A percentile compares a stretch with the other conserved stretches of the same genome.
Conservation (phyloP, 1,284 basidiomycete genomes). For the Ustilago sp. region DNA sequence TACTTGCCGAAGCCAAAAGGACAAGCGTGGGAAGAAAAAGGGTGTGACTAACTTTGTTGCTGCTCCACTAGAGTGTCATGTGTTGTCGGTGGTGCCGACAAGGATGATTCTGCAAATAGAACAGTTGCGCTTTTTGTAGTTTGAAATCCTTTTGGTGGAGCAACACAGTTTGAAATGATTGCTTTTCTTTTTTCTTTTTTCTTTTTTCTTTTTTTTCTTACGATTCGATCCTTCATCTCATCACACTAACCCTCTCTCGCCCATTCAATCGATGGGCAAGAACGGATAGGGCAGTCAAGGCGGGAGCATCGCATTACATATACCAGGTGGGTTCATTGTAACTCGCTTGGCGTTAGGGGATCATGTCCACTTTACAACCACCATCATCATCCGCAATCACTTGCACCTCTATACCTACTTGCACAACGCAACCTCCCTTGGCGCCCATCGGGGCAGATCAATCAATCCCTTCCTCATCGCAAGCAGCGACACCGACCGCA, state of each 20-base stretch:
- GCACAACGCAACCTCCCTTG: conserved; percentile 6
- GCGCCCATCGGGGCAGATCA: conserved; percentile 15
- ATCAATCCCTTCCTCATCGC: neutral
- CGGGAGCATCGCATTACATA: conserved; percentile 1
- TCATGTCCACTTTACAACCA: conserved; percentile 35
- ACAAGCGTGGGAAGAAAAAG: too few relatives aligned
- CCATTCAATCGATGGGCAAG: too few relatives aligned
- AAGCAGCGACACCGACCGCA: conserved; percentile 9
- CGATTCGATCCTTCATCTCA: neutral
- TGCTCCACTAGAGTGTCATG: too few relatives aligned
- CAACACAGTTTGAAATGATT: neutral
- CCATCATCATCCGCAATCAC: neutral
- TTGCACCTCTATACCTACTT: neutral
- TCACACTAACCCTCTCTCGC: neutral
- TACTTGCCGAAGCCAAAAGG: too few relatives aligned
- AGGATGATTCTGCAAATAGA: too few relatives aligned
- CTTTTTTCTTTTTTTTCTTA: neutral
- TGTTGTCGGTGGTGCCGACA: too few relatives aligned
- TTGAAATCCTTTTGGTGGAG: neutral
- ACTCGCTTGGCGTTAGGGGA: conserved; percentile 14
- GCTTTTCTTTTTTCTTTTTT: neutral
- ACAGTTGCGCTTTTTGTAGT: neutral
- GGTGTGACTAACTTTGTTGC: too few relatives aligned
- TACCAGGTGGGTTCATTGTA: conserved; percentile 5
- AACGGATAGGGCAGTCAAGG: too few relatives aligned